A percentile compares a stretch with the other conserved stretches of the same genome.
Evolutionary conservation across 192 early-diverging fungal species (phyloP).

Genomic region (Chytriomyces hyalinus): DNA sequence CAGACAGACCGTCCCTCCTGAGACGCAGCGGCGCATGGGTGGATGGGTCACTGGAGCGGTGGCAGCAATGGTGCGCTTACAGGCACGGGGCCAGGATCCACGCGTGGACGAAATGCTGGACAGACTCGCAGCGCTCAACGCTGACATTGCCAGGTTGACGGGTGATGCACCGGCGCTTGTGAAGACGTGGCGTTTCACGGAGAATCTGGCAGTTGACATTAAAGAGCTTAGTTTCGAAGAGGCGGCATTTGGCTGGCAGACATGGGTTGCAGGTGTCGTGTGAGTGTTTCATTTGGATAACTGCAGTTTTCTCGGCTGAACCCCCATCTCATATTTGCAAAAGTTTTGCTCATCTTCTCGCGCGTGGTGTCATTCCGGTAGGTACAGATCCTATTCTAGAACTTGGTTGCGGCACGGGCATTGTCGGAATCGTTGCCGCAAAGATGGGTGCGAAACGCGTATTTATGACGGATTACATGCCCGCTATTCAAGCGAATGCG

Average conservation of each 20-base stretch:
- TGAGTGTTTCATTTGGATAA: constrained; percentile 3
- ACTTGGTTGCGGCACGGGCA: constrained; percentile 29
- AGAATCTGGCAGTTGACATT: not conserved
- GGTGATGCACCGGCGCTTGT: not conserved
- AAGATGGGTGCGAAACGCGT: constrained; percentile 20
- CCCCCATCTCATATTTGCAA: too few relatives aligned
- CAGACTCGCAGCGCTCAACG: not conserved
- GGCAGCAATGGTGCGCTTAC: too few relatives aligned
- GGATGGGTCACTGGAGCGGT: too few relatives aligned
- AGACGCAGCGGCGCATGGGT: too few relatives aligned
- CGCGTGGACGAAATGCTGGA: constrained; percentile 2
- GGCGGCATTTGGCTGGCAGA: constrained; percentile 23
- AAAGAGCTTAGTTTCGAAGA: constrained; percentile 17
- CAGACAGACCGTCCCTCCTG: too few relatives aligned
- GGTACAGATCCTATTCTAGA: constrained; percentile 11
- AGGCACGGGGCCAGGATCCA: not conserved
- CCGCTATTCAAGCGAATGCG: constrained; percentile 1
- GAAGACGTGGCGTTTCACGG: not conserved
- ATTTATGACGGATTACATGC: constrained; percentile 28
- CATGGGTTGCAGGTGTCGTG: constrained; percentile 16
- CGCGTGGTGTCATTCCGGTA: not conserved
- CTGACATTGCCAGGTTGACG: not conserved
- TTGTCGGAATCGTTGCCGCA: constrained; percentile 22
- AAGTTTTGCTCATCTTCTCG: too few relatives aligned
- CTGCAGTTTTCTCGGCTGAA: too few relatives aligned